phyloP scores from a whole-genome alignment of 2,329 filamentous ascomycete species.

The Neospermospora avenae region DNA sequence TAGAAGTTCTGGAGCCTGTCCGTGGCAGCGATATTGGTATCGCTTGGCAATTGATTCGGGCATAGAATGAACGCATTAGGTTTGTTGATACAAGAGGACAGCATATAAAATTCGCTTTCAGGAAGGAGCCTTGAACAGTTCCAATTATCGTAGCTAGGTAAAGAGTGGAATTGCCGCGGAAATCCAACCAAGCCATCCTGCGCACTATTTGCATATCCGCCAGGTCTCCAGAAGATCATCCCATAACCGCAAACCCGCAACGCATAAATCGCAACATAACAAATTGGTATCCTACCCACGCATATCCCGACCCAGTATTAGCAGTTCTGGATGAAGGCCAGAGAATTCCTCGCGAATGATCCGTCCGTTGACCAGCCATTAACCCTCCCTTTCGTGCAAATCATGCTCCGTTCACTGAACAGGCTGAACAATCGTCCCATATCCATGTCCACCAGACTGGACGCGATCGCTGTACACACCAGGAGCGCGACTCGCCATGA shows the following conservation, averaged over 20 bases:
- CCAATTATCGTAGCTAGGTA: too few species aligned
- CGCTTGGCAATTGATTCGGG: not conserved
- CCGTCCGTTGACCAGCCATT: not conserved
- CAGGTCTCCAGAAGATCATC: not conserved
- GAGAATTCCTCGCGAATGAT: slow-evolving; percentile 3
- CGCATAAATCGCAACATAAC: not conserved
- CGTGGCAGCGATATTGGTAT: not conserved
- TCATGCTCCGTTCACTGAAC: slow-evolving; percentile 11
- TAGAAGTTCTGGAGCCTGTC: not conserved
- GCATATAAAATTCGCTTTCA: too few species aligned
- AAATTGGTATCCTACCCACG: slow-evolving; percentile 14
- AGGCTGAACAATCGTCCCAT: slow-evolving; percentile 41
- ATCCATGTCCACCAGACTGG: slow-evolving; percentile 69
- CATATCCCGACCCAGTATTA: not conserved
- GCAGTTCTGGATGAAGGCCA: not conserved
- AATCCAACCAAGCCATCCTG: too few species aligned
- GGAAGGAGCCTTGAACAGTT: too few species aligned
- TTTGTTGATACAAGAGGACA: too few species aligned
- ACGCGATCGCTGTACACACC: slow-evolving; percentile 71
- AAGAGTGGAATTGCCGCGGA: too few species aligned
- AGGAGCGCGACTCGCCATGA: slow-evolving; percentile 53
- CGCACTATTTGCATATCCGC: not conserved
- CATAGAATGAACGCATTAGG: too few species aligned
- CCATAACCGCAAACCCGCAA: not conserved
- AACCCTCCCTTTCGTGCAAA: not conserved